These are phyloP conservation scores for Pinus albicaulis DNA, from an alignment of 75 land plant genomes.

Conservation along the genomic window DNA sequence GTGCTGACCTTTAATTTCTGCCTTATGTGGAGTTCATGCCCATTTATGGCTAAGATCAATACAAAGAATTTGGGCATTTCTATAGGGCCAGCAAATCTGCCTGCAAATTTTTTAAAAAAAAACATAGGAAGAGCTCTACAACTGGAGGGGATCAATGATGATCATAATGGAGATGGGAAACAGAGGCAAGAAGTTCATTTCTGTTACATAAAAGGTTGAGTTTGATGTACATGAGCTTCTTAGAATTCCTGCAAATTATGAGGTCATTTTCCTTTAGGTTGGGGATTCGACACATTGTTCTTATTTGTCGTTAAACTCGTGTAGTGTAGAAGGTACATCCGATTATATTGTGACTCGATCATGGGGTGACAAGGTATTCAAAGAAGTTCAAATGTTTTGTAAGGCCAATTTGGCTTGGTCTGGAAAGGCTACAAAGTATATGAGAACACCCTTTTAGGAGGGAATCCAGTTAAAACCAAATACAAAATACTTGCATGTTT, in stretches of 20 bases:
- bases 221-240: no score
- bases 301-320: constrained; percentile 75
- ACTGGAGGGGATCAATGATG: constrained; percentile 87
- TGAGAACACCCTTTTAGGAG: constrained; percentile 55
- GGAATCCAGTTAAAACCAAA: constrained; percentile 40
- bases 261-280: constrained; percentile 88
- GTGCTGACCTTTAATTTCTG: no score
- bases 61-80: no score
- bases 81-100: no score
- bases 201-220: no score
- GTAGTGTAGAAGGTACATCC: constrained; percentile 52
- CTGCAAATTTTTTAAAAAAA: no score
- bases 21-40: no score
- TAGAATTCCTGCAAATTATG: constrained; percentile 25
- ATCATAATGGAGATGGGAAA: constrained; percentile 96
- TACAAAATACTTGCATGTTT: constrained; percentile 86
- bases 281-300: constrained; percentile 90
- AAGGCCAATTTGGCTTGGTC: constrained; percentile 36
- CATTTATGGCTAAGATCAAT: no score
- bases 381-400: constrained; percentile 87
- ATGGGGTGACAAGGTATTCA: constrained; percentile 95
- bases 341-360: constrained; percentile 87
- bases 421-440: constrained; percentile 45
- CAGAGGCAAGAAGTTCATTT: constrained; percentile 78
- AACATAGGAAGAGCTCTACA: constrained; percentile 90